These are phyloP conservation scores for Claviceps capensis DNA, from an alignment of 2,329 filamentous ascomycete genomes.

Conservation along the genomic window DNA sequence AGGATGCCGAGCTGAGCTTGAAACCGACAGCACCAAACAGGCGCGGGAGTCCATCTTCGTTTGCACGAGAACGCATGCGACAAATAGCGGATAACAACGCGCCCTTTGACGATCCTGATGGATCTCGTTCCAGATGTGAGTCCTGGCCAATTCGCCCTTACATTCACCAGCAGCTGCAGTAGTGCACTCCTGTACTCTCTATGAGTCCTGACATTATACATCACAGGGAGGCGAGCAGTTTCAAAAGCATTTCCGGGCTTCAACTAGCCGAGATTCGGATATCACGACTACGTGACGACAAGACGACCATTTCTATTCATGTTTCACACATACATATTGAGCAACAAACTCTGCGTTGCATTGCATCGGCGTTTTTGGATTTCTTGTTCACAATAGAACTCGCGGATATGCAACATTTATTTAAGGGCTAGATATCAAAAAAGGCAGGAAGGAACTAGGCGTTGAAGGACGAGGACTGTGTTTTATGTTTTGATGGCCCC, in stretches of 20 bases:
- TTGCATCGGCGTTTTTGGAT: conserved; percentile 2
- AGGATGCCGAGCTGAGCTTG: conserved; percentile 18
- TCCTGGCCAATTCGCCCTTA: neutral
- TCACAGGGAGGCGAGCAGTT: conserved; percentile 5
- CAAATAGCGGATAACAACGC: conserved; percentile 28
- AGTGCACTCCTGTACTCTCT: neutral
- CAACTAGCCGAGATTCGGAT: neutral
- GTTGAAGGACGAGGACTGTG: neutral
- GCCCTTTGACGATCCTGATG: conserved; percentile 29
- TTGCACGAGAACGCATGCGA: conserved; percentile 29
- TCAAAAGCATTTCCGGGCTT: conserved; percentile 8
- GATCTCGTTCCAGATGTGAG: conserved; percentile 26
- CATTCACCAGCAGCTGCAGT: neutral
- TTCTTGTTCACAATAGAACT: neutral
- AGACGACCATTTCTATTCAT: neutral
- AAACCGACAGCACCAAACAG: conserved; percentile 16
- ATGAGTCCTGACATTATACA: neutral
- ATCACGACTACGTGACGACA: conserved; percentile 1
- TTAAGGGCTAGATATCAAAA: conserved; percentile 2
- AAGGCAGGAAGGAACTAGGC: neutral
- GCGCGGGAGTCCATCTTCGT: conserved; percentile 28
- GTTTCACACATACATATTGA: neutral
- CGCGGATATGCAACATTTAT: neutral
- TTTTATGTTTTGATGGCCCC: neutral
- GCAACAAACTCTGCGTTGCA: neutral